These are phyloP conservation scores for Polyplosphaeria fusca DNA, from an alignment of 495 filamentous ascomycete genomes.

Conservation along the genomic window DNA sequence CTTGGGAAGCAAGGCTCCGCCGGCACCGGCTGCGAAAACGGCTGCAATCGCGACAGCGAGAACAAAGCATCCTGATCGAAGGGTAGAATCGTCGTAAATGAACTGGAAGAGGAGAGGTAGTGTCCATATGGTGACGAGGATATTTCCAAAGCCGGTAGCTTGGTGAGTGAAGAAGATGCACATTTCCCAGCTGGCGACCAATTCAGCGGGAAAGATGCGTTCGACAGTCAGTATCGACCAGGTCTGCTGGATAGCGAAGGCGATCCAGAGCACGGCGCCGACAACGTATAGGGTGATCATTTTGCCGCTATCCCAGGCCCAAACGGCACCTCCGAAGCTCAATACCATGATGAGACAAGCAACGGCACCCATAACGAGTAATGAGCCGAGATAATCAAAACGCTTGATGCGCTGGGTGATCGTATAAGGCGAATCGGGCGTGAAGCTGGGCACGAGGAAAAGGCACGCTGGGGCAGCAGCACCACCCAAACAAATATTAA, in stretches of 20 bases:
- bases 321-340: conserved; percentile 54
- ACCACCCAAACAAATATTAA: conserved; percentile 22
- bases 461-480: conserved; percentile 8
- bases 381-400: conserved; percentile 9
- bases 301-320: conserved; percentile 50
- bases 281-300: conserved; percentile 56
- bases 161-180: conserved; percentile 49
- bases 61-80: conserved; percentile 53
- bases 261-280: conserved; percentile 51
- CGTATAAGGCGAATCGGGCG: neutral
- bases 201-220: conserved; percentile 52
- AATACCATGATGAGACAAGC: conserved; percentile 3
- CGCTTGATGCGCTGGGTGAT: neutral
- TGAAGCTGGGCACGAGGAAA: conserved; percentile 5
- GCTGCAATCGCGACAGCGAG: conserved; percentile 52
- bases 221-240: conserved; percentile 51
- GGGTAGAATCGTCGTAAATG: conserved; percentile 49
- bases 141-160: conserved; percentile 39
- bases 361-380: conserved; percentile 2
- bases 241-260: conserved; percentile 51
- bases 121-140: conserved; percentile 14
- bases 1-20: conserved; percentile 52
- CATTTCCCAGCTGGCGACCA: conserved; percentile 47
- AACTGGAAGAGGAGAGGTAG: conserved; percentile 41
- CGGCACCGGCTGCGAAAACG: conserved; percentile 40